phyloP scores from a whole-genome alignment of 2,329 filamentous ascomycete species.

The Aspergillus sp. region DNA sequence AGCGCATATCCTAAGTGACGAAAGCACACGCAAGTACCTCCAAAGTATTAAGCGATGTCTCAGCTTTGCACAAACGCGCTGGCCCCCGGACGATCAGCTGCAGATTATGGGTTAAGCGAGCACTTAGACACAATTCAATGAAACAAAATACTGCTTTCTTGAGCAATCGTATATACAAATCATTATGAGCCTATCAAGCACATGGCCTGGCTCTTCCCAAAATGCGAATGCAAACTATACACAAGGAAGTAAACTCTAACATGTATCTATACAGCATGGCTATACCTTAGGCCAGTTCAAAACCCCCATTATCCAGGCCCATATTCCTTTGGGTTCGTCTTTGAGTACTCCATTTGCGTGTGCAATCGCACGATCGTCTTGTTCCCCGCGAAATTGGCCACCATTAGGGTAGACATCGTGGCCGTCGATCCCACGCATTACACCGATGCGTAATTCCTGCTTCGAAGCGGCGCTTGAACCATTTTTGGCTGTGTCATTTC shows the following conservation, averaged over 20 bases:
- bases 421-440: conserved; percentile 42
- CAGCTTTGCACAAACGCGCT: conserved; percentile 94
- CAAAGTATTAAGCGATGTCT: conserved; percentile 97
- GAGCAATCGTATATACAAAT: not conserved
- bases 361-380: not conserved
- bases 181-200: not conserved
- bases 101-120: conserved; percentile 81
- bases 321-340: conserved; percentile 10
- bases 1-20: conserved; percentile 96
- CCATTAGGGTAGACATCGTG: conserved; percentile 25
- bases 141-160: not conserved
- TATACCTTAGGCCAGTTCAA: conserved; percentile 14
- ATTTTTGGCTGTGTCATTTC: conserved; percentile 14
- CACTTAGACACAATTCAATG: not conserved
- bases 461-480: conserved; percentile 4
- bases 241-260: conserved; percentile 8
- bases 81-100: conserved; percentile 87
- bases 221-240: conserved; percentile 7
- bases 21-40: conserved; percentile 90
- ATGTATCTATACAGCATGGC: conserved; percentile 10
- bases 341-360: not conserved
- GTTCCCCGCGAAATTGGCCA: not conserved
- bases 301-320: conserved; percentile 12
- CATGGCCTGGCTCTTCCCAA: not conserved
- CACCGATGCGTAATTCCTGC: conserved; percentile 26